phyloP scores from a whole-genome alignment of 345 rosid genomes.

The Gossypium sturtianum region DNA sequence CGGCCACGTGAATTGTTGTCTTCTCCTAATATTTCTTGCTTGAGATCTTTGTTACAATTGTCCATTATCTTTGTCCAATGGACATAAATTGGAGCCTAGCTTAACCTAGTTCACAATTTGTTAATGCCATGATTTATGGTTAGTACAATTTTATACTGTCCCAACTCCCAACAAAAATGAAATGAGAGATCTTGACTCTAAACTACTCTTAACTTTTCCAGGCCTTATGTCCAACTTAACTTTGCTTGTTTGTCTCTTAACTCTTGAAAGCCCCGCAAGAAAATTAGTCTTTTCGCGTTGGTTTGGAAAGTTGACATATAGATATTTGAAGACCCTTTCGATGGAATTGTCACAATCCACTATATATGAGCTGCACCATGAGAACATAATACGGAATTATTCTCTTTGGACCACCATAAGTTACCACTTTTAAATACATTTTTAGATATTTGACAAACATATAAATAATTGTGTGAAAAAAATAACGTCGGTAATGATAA shows the following conservation, averaged over 20 bases:
- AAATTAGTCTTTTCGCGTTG: neutral
- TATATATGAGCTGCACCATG: no score
- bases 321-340: neutral
- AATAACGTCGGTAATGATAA: no score
- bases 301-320: neutral
- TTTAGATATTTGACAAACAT: no score
- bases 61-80: neutral
- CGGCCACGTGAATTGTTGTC: no score
- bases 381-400: no score
- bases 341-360: no score
- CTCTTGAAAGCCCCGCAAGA: neutral
- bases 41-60: neutral
- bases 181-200: neutral
- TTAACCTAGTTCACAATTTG: neutral
- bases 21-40: no score
- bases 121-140: neutral
- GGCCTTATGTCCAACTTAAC: neutral
- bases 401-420: no score
- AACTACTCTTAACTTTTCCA: neutral
- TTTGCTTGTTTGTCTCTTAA: neutral
- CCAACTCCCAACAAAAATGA: neutral
- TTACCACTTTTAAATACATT: no score
- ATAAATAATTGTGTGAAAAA: no score
- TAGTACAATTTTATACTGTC: neutral
- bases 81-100: neutral